phyloP scores from a whole-genome alignment of 2,329 filamentous ascomycete genomes.

The Pseudogymnoascus pannorum region DNA sequence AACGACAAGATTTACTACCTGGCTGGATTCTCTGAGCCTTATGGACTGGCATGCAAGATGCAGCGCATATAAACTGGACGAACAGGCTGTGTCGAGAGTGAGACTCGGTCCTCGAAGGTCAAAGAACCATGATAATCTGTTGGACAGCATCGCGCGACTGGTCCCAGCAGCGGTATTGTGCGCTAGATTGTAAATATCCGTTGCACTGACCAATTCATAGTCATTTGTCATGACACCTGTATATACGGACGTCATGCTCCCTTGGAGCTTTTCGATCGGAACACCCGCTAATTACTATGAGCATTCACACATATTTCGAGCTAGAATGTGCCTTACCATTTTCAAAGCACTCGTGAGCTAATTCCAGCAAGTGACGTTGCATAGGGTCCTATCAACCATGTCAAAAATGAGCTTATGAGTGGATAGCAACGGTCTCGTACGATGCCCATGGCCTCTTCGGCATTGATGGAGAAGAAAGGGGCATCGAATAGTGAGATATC shows the following conservation, averaged over 20 bases:
- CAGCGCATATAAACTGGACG: conserved; percentile 46
- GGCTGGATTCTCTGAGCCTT: conserved; percentile 34
- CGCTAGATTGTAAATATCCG: not conserved
- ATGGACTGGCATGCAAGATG: conserved; percentile 48
- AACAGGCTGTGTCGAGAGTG: conserved; percentile 43
- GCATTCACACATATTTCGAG: too few species aligned
- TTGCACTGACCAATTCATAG: not conserved
- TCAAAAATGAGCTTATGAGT: too few species aligned
- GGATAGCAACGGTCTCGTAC: too few species aligned
- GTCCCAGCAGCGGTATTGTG: conserved; percentile 44
- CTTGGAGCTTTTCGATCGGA: not conserved
- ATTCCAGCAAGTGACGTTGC: not conserved
- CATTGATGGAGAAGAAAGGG: conserved; percentile 33
- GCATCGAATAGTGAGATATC: conserved; percentile 33
- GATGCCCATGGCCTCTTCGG: conserved; percentile 31
- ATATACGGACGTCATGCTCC: conserved; percentile 1
- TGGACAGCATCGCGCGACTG: conserved; percentile 46
- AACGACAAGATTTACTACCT: not conserved
- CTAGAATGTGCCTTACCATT: not conserved
- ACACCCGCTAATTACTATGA: conserved; percentile 9
- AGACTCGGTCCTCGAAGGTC: conserved; percentile 41
- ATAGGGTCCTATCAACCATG: not conserved
- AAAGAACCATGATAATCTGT: conserved; percentile 47
- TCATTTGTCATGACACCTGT: not conserved
- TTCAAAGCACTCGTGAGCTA: not conserved